Conservation (phyloP, 768 basidiomycete species). For the Boletus rufocinnamomeus region DNA sequence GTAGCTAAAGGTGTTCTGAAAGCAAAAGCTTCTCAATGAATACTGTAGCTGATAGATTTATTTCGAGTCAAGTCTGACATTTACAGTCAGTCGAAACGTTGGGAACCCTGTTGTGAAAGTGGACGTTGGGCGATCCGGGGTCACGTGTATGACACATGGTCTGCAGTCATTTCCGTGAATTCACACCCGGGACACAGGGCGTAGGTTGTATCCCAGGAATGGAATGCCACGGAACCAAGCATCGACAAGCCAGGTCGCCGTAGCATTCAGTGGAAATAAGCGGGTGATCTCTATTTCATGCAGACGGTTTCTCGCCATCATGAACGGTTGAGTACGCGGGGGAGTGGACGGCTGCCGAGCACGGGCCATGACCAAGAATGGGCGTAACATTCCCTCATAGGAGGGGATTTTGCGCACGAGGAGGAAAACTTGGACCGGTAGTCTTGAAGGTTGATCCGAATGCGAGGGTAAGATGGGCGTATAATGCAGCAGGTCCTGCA, state of each 20-base stretch:
- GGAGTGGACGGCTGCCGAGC: neutral
- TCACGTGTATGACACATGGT: slow-evolving; percentile 12
- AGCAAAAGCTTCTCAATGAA: neutral
- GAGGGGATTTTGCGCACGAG: neutral
- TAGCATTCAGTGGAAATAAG: slow-evolving; percentile 23
- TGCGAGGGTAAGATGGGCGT: neutral
- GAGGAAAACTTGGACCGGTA: neutral
- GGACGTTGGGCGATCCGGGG: neutral
- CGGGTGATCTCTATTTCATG: slow-evolving; percentile 20
- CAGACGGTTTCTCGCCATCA: slow-evolving; percentile 12
- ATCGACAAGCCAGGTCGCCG: slow-evolving; percentile 7
- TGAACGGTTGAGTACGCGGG: slow-evolving; percentile 25
- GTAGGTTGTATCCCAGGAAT: neutral
- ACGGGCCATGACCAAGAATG: neutral
- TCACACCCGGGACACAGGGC: slow-evolving; percentile 1
- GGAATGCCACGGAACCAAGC: slow-evolving; percentile 2
- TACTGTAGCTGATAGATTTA: neutral
- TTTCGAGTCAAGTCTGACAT: slow-evolving; percentile 1
- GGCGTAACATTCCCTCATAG: neutral
- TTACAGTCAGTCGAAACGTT: neutral
- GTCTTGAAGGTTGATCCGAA: neutral
- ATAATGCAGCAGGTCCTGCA: slow-evolving; percentile 1
- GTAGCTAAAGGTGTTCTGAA: neutral
- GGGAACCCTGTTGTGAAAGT: neutral
- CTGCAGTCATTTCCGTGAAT: slow-evolving; percentile 30